A percentile compares a stretch with the other conserved stretches of the same genome.
These are phyloP conservation scores for Stromatinia cepivora DNA, from an alignment of 2,329 filamentous ascomycete species.

Conservation along the genomic window DNA sequence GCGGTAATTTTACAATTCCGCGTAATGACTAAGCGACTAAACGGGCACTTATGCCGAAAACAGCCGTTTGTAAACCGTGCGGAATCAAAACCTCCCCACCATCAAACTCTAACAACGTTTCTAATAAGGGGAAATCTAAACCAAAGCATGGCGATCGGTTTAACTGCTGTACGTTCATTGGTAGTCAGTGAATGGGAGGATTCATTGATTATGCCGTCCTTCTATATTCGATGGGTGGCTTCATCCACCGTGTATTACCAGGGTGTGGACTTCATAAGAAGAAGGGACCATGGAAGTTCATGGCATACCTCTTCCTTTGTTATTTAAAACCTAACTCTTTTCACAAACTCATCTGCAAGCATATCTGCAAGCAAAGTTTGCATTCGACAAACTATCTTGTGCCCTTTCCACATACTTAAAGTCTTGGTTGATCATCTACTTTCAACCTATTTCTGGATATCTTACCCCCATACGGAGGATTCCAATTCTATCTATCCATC, in stretches of 20 bases:
- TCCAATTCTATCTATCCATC: not conserved
- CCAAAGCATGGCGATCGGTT: slow-evolving; percentile 2
- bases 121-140: not conserved
- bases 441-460: not conserved
- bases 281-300: not conserved
- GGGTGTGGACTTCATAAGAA: slow-evolving; percentile 6
- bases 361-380: slow-evolving; percentile 12
- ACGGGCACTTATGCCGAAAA: slow-evolving; percentile 13
- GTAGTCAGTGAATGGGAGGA: not conserved
- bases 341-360: not conserved
- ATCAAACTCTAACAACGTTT: not conserved
- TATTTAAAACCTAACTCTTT: not conserved
- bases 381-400: not conserved
- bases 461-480: slow-evolving; percentile 16
- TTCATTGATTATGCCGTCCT: slow-evolving; percentile 5
- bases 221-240: not conserved
- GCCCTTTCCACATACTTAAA: not conserved
- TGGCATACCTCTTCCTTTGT: not conserved
- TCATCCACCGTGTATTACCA: slow-evolving; percentile 3
- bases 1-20: slow-evolving; percentile 9
- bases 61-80: slow-evolving; percentile 11
- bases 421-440: slow-evolving; percentile 5
- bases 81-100: slow-evolving; percentile 9
- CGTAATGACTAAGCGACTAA: not conserved
- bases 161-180: not conserved